Conservation (phyloP, 176 grass and related monocot species). For the Oryza glaberrima region DNA sequence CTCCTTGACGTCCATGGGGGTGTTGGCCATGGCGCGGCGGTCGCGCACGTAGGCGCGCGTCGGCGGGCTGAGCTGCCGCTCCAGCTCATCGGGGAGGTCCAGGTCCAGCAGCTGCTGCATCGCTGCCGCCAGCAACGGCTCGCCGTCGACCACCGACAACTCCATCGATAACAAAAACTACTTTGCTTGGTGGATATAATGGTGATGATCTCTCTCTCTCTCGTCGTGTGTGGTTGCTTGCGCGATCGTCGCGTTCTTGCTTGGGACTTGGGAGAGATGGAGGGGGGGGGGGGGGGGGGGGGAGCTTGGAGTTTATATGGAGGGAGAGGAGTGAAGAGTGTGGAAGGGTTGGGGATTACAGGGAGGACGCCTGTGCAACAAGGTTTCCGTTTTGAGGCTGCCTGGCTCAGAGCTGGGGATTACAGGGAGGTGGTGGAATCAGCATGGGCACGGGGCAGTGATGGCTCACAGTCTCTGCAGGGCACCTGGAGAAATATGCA, state of each 20-base stretch:
- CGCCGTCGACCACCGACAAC: conserved; percentile 22
- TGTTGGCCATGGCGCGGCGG: conserved; percentile 71
- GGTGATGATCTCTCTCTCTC: background rate
- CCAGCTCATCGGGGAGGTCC: conserved; percentile 62
- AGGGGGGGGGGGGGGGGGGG: background rate
- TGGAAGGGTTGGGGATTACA: background rate
- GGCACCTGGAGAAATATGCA: no score
- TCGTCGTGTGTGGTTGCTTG: background rate
- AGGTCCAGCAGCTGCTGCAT: conserved; percentile 57
- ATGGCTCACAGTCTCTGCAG: no score
- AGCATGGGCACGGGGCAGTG: no score
- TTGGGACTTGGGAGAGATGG: no score
- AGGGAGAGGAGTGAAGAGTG: conserved; percentile 15
- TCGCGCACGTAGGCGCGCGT: conserved; percentile 66
- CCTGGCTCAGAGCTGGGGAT: no score
- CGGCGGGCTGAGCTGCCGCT: conserved; percentile 58
- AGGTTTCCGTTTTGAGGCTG: no score
- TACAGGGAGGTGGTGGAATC: no score
- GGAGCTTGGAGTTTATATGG: background rate
- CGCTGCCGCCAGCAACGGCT: conserved; percentile 38
- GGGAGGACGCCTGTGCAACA: no score
- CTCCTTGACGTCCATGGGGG: conserved; percentile 64
- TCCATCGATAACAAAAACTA: background rate
- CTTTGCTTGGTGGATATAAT: background rate
- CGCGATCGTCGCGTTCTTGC: no score